Conservation (phyloP, 2,329 filamentous ascomycete species). For the Colletotrichum endophyticum region DNA sequence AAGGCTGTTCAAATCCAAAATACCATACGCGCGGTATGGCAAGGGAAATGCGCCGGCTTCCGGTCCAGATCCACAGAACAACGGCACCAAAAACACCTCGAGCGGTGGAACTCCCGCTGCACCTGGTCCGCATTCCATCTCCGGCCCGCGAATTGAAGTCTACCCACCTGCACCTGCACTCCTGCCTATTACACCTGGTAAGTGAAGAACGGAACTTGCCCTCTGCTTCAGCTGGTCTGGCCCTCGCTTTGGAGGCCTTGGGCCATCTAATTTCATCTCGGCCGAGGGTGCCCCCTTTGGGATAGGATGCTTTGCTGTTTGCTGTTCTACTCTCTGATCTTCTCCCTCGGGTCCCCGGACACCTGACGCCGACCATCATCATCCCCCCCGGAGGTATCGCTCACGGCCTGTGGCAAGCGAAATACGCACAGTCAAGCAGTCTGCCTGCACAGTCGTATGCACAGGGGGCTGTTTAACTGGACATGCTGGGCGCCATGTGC, state of each 20-base stretch:
- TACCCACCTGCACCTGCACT: not conserved
- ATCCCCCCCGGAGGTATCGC: not conserved
- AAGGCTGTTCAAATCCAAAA: not conserved
- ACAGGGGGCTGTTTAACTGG: not conserved
- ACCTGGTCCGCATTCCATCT: not conserved
- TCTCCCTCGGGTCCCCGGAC: not conserved
- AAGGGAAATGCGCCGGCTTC: not conserved
- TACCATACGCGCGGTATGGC: slow-evolving; percentile 1
- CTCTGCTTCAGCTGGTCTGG: not conserved
- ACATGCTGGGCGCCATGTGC: slow-evolving; percentile 1
- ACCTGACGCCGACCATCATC: not conserved
- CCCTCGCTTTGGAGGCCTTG: not conserved
- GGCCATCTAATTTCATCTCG: not conserved
- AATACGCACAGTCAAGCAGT: not conserved
- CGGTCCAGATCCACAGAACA: not conserved
- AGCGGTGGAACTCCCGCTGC: not conserved
- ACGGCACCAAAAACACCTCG: not conserved
- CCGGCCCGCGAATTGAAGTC: not conserved
- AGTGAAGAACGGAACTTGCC: not conserved
- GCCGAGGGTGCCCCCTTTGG: not conserved
- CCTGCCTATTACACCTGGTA: not conserved
- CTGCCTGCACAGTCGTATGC: not conserved
- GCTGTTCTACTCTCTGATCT: not conserved
- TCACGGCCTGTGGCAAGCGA: not conserved
- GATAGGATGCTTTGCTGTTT: not conserved